Conservation (phyloP, 208 protist species). For the Wallacemonas rigidus region DNA sequence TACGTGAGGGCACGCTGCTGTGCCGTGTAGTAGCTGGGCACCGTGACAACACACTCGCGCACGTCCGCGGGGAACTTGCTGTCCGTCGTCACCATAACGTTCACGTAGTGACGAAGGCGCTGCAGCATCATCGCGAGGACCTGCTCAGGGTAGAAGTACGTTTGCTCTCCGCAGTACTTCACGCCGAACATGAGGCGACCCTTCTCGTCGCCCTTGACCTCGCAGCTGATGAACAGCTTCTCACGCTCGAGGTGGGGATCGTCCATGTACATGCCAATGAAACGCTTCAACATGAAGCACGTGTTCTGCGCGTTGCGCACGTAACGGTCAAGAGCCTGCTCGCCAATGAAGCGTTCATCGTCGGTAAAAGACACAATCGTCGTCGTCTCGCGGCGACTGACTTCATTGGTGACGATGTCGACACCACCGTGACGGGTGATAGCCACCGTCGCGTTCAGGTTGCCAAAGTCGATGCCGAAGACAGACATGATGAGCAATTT, state of each 20-base stretch:
- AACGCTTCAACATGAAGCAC: constrained; percentile 83
- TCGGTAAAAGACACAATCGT: constrained; percentile 90
- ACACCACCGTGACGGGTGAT: constrained; percentile 87
- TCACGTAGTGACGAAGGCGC: constrained; percentile 79
- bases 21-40: constrained; percentile 87
- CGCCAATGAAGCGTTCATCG: constrained; percentile 90
- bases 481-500: constrained; percentile 72
- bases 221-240: constrained; percentile 65
- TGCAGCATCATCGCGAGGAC: constrained; percentile 92
- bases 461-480: constrained; percentile 93
- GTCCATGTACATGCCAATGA: constrained; percentile 87
- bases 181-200: constrained; percentile 84
- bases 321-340: constrained; percentile 78
- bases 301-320: constrained; percentile 90
- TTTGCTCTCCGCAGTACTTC: constrained; percentile 74
- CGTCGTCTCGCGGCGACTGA: constrained; percentile 87
- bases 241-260: constrained; percentile 61
- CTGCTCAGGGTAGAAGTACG: constrained; percentile 90
- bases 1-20: constrained; percentile 82
- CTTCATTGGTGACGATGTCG: constrained; percentile 92
- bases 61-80: constrained; percentile 58
- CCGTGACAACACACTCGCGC: constrained; percentile 82
- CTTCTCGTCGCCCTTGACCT: constrained; percentile 56
- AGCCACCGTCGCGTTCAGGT: constrained; percentile 85
- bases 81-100: constrained; percentile 65